Percentiles rank a stretch among this genome's conserved stretches.
phyloP scores from a whole-genome alignment of 495 filamentous ascomycete species.

The Trichocladium uniseriatum region DNA sequence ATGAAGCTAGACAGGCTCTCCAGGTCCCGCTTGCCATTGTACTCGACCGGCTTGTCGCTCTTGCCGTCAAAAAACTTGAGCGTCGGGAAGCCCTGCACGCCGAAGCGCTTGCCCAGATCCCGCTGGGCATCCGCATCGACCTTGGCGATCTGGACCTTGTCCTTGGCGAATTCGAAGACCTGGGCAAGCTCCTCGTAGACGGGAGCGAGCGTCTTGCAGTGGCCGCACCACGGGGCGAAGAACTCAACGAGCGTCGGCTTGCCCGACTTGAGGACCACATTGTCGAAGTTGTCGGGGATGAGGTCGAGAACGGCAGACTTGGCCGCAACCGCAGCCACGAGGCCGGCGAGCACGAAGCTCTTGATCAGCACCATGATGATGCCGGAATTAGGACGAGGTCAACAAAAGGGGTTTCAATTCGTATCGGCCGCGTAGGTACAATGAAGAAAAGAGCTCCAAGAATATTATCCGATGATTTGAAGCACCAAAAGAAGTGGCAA shows the following conservation, averaged over 20 bases:
- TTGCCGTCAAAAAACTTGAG: constrained; percentile 98
- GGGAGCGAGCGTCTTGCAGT: constrained; percentile 96
- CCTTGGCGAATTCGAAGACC: constrained; percentile 58
- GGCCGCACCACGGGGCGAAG: constrained; percentile 96
- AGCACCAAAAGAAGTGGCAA: constrained; percentile 9
- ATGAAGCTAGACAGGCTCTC: constrained; percentile 78
- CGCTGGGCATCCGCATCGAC: constrained; percentile 91
- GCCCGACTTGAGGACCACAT: constrained; percentile 76
- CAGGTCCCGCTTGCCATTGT: constrained; percentile 77
- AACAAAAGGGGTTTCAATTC: constrained; percentile 2
- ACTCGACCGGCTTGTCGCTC: constrained; percentile 77
- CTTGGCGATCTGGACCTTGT: constrained; percentile 86
- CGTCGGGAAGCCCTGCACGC: constrained; percentile 90
- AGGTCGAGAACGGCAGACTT: constrained; percentile 74
- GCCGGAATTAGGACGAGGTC: background rate
- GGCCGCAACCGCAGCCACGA: constrained; percentile 38
- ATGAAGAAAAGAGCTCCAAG: constrained; percentile 1
- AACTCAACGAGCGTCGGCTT: constrained; percentile 98
- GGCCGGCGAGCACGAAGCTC: constrained; percentile 43
- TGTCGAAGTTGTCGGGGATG: constrained; percentile 80
- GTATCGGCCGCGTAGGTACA: background rate
- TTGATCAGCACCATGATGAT: constrained; percentile 42
- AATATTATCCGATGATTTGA: background rate
- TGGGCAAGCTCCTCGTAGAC: constrained; percentile 88
- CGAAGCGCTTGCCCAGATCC: constrained; percentile 70